Conservation (phyloP, 2,329 filamentous ascomycete species). For the Verticillium albo-atrum region DNA sequence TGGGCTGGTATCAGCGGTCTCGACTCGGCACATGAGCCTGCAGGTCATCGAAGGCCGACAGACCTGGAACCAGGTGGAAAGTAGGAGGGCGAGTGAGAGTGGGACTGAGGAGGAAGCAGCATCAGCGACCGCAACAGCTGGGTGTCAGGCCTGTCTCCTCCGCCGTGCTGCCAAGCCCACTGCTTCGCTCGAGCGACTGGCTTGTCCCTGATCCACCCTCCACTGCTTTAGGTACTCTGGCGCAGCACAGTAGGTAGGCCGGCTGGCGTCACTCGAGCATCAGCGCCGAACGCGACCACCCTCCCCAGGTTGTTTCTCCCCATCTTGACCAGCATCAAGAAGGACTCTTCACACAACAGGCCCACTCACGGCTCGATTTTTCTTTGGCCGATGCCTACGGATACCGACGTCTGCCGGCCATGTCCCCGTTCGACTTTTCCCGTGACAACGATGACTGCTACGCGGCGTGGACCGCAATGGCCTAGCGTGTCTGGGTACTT, state of each 20-base stretch:
- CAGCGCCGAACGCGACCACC: too few relatives aligned
- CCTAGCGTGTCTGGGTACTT: slow-evolving; percentile 18
- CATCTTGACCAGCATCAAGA: neutral
- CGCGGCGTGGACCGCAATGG: neutral
- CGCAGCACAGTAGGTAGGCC: too few relatives aligned
- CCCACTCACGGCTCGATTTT: neutral
- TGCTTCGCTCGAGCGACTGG: neutral
- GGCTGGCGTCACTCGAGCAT: neutral
- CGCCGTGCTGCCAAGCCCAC: neutral
- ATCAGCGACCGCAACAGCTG: neutral
- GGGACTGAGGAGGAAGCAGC: neutral
- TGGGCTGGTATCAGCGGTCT: neutral
- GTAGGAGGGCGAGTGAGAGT: neutral
- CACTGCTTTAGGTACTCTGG: too few relatives aligned
- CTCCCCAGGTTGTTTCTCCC: too few relatives aligned
- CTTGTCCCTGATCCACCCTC: neutral
- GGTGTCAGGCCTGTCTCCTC: neutral
- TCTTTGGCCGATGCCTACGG: neutral
- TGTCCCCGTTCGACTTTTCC: neutral
- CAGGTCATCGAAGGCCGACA: neutral
- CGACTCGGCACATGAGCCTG: neutral
- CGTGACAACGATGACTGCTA: neutral
- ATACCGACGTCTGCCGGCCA: neutral
- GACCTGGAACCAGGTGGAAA: neutral
- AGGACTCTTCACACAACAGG: neutral